Percentiles rank a stretch among this genome's conserved stretches.
These are phyloP conservation scores for Colletotrichum costaricense DNA, from an alignment of 2,329 filamentous ascomycete genomes.

Conservation along the genomic window DNA sequence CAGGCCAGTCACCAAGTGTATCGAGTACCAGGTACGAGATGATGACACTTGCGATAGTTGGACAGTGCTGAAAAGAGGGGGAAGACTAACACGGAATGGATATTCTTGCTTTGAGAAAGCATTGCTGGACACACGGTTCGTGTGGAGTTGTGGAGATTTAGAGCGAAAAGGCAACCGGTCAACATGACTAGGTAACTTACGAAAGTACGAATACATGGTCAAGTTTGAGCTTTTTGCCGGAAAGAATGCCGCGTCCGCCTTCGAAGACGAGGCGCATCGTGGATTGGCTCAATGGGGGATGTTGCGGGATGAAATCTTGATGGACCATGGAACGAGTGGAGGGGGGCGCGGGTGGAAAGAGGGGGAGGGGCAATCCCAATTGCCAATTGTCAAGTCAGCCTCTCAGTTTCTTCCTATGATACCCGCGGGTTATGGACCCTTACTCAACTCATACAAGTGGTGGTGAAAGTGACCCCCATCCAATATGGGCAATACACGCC, in stretches of 20 bases:
- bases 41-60: not conserved
- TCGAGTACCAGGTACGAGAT: not conserved
- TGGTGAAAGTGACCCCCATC: conserved; percentile 15
- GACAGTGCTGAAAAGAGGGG: not conserved
- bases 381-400: not conserved
- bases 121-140: not conserved
- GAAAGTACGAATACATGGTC: not conserved
- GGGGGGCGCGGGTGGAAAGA: conserved; percentile 7
- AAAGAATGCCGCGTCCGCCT: not conserved
- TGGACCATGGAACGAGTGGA: not conserved
- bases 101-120: not conserved
- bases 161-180: not conserved
- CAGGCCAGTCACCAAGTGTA: not conserved
- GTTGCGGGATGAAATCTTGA: not conserved
- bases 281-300: not conserved
- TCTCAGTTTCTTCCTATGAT: no score
- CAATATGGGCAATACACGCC: conserved; percentile 28
- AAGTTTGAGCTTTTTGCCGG: not conserved
- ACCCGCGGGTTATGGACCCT: not conserved
- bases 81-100: not conserved
- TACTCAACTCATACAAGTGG: not conserved
- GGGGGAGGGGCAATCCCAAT: conserved; percentile 18
- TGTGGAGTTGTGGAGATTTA: not conserved
- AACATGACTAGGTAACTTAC: not conserved
- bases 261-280: not conserved